Evolutionary conservation across 1,139 yeast species (phyloP), one percentile per base, ranked within the genome.

Genomic region (Pichia sp.): DNA sequence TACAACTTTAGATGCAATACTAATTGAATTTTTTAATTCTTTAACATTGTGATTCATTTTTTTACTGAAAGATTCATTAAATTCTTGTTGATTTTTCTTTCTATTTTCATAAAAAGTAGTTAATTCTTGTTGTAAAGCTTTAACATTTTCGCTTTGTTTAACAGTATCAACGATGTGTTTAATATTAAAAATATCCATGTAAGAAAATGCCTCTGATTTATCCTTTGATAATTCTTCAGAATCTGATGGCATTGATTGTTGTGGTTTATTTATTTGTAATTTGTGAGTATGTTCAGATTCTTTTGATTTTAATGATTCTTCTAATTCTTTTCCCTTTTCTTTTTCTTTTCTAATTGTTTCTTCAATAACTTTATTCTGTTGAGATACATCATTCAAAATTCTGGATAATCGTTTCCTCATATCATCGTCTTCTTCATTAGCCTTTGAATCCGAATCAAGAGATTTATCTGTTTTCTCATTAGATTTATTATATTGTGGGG

Each of bases 1-100:
- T 37, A 92, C 67, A 0, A 90, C 77, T 48, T 78, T 71, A 0
- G 94, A 82, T 0, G 92, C 90, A 0, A 81, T 74, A 50, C 82
- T 74, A 2, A 84, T 68, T 1, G 87, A 74, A 26, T 76, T 78
- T 54, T 80, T 89, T 30, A 85, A 61, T 8, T 82, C 76, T 52
- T 80, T 86, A 50, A 84, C 68, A 55, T 78, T 77, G 22, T 63
- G 58, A 32, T 72, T 78, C 35, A 83, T 52, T 56, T 70, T 70
- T 47, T 79, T 75, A 45, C 86, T 76, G 65, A 85, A 73, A 54
- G 74, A 74, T 37, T 73, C 68, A 50, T 71, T 73, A 47, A 73
- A 71, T 53, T 72, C 76, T 8, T 71, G 70, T 2, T 76, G 75
- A 10, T 74, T 69, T 54, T 55, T 52, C 30, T 48, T 39, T 37